A percentile compares a stretch with the other conserved stretches of the same genome.
Evolutionary conservation across 371 early-diverging fungal species (phyloP).

Genomic region (Mucor mucedo): DNA sequence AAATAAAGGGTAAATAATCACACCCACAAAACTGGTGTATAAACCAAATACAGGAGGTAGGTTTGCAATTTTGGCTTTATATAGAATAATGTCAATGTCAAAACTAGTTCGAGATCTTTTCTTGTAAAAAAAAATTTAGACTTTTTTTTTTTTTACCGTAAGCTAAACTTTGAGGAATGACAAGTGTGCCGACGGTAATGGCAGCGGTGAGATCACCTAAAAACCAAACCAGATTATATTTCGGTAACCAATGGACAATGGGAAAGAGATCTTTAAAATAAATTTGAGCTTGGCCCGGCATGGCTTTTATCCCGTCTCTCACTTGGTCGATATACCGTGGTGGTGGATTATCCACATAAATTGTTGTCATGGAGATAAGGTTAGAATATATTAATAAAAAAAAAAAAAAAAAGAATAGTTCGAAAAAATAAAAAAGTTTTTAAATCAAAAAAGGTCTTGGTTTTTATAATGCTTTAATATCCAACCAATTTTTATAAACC

Average conservation of each 20-base stretch:
- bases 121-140: too few relatives aligned
- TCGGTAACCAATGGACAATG: constrained; percentile 68
- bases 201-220: constrained; percentile 75
- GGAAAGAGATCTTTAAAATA: constrained; percentile 59
- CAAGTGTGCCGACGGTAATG: constrained; percentile 72
- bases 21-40: constrained; percentile 84
- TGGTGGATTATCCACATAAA: constrained; percentile 24
- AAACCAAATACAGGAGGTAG: constrained; percentile 86
- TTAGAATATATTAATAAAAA: constrained; percentile 2
- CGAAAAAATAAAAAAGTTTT: not conserved
- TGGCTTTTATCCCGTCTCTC: not conserved
- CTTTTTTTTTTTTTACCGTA: constrained; percentile 49
- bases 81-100: not conserved
- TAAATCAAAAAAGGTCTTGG: not conserved
- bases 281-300: constrained; percentile 22
- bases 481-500: not conserved
- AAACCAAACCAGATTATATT: constrained; percentile 77
- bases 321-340: constrained; percentile 19
- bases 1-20: constrained; percentile 76
- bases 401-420: constrained; percentile 6
- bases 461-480: not conserved
- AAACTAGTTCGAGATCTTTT: too few relatives aligned
- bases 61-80: constrained; percentile 75
- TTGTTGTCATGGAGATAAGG: constrained; percentile 14
- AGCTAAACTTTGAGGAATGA: constrained; percentile 85